phyloP scores from a whole-genome alignment of 129 eudicot genomes.

The Flaveria ramosissima region DNA sequence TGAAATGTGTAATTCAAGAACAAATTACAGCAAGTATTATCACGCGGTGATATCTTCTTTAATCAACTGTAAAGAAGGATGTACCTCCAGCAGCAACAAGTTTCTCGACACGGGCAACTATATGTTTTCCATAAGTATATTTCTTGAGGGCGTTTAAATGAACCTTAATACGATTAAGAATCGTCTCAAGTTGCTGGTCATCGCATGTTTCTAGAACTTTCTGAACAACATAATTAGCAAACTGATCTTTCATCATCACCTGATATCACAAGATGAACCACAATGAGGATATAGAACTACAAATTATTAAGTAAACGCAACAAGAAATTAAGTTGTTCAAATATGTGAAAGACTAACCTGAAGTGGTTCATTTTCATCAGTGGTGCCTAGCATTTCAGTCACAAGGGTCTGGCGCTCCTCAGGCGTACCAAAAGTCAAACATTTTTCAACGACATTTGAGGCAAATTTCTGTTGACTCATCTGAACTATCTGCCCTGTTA shows the following conservation, averaged over 20 bases:
- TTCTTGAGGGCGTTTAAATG: constrained; percentile 93
- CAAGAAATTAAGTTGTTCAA: background rate
- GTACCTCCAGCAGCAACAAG: constrained; percentile 99
- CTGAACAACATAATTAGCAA: constrained; percentile 95
- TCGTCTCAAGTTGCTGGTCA: constrained; percentile 86
- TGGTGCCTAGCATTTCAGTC: constrained; percentile 88
- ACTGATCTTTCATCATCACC: constrained; percentile 99
- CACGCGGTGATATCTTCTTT: background rate
- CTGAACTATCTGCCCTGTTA: constrained; percentile 80
- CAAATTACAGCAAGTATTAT: background rate
- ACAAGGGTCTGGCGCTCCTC: constrained; percentile 75
- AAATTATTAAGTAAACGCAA: background rate
- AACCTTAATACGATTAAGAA: constrained; percentile 79
- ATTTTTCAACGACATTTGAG: constrained; percentile 91
- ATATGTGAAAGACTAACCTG: constrained; percentile 54
- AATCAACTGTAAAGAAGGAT: background rate
- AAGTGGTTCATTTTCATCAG: constrained; percentile 96
- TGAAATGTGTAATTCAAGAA: background rate
- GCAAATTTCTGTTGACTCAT: constrained; percentile 99
- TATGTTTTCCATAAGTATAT: constrained; percentile 96
- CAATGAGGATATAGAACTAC: background rate
- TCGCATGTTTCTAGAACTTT: constrained; percentile 92
- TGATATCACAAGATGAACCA: constrained; percentile 24
- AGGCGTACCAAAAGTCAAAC: constrained; percentile 79
- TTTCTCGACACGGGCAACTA: constrained; percentile 97